Conservation (phyloP, 2,329 filamentous ascomycete species). For the Talaromyces sp. region DNA sequence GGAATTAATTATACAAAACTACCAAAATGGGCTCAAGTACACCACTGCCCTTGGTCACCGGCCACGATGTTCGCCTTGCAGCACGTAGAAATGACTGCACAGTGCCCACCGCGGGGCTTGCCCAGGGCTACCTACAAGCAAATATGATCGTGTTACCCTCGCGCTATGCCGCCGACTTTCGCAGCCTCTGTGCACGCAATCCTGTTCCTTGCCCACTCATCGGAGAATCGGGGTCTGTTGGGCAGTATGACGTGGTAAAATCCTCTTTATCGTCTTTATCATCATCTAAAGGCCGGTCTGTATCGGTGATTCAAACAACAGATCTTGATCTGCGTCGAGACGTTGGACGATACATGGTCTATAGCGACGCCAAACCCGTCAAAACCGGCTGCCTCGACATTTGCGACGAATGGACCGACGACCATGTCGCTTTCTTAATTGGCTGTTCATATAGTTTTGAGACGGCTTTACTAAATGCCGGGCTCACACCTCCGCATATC, state of each 20-base stretch:
- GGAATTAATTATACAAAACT: background rate
- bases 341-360: constrained; percentile 55
- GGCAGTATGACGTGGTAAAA: constrained; percentile 21
- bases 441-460: constrained; percentile 64
- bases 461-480: constrained; percentile 47
- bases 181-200: constrained; percentile 55
- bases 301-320: constrained; percentile 16
- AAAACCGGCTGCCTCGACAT: constrained; percentile 40
- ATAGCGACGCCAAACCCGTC: constrained; percentile 32
- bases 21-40: background rate
- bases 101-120: constrained; percentile 49
- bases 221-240: constrained; percentile 39
- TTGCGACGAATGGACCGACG: constrained; percentile 47
- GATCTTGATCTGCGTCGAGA: constrained; percentile 56
- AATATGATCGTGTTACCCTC: constrained; percentile 59
- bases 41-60: background rate
- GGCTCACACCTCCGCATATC: constrained; percentile 50
- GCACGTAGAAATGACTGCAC: background rate
- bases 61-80: background rate
- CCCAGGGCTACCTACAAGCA: constrained; percentile 54
- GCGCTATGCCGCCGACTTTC: constrained; percentile 54
- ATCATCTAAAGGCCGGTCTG: constrained; percentile 13
- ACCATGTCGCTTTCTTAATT: constrained; percentile 59
- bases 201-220: constrained; percentile 59
- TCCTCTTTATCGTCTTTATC: background rate